These are phyloP conservation scores for Trypethelium eluteriae DNA, from an alignment of 495 filamentous ascomycete species.

Conservation along the genomic window DNA sequence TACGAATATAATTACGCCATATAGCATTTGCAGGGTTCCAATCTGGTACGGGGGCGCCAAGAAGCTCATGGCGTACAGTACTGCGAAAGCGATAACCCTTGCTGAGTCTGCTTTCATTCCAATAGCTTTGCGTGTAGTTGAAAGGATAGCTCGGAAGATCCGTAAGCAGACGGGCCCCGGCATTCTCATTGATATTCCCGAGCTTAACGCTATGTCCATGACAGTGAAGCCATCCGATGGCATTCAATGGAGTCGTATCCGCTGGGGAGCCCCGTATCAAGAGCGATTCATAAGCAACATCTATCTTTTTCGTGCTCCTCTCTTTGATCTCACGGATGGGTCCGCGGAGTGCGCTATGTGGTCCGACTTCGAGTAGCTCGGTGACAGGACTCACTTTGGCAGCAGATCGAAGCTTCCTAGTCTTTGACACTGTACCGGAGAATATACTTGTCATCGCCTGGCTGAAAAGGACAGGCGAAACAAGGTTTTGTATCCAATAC, in stretches of 20 bases:
- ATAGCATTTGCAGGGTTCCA: conserved; percentile 43
- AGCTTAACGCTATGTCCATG: conserved; percentile 13
- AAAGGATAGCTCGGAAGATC: conserved; percentile 11
- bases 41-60: conserved; percentile 45
- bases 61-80: conserved; percentile 44
- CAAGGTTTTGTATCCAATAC: conserved; percentile 22
- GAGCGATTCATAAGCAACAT: neutral
- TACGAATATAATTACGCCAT: conserved; percentile 48
- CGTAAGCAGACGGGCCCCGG: neutral
- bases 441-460: conserved; percentile 12
- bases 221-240: conserved; percentile 15
- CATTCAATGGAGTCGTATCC: neutral
- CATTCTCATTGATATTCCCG: neutral
- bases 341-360: conserved; percentile 11
- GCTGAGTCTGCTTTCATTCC: conserved; percentile 35
- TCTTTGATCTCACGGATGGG: conserved; percentile 9
- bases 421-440: neutral
- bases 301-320: neutral
- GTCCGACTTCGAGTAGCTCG: conserved; percentile 16
- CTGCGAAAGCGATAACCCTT: conserved; percentile 42
- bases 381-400: neutral
- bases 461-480: conserved; percentile 16
- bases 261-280: neutral
- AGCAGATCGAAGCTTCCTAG: neutral
- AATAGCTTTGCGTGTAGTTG: conserved; percentile 11